Evolutionary conservation across 2,329 filamentous ascomycete species (phyloP), one percentile per base, ranked within the genome.

Genomic region (Chaetomiaceae sp.): DNA sequence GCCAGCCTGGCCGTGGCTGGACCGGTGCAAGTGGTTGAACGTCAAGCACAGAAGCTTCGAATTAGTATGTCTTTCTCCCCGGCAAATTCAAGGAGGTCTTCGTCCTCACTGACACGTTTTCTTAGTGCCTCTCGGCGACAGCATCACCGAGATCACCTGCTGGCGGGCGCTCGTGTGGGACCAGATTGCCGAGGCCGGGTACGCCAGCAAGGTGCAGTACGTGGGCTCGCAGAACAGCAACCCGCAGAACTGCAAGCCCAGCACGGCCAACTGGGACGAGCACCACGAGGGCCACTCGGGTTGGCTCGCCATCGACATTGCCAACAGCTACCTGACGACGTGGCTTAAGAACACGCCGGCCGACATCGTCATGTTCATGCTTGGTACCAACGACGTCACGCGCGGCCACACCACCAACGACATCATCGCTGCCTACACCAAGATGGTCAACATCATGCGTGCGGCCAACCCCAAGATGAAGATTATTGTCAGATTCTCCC

Each of bases 91-190:
- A 12, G 2, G 3, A 45, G 38, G 15, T 5, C 19, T 7, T 3
- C 9, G 14, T 11, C 7, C 26, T 2, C n/a, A 11, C 32, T 40
- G 29, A 41, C 42, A 20, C 1, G 12, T n/a, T n/a, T n/a, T n/a
- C 8, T 11, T 27, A 66, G 65, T 69, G 67, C 66, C 65, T 5
- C 60, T 71, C 12, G 69, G 69, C 6, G 68, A 71, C 56, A 66
- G 62, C 49, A 70, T 72, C 55, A 72, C 69, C 1, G 68, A 70
- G 48, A 67, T 70, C 42, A 69, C 66, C 35, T 72, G 70, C 58
- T 72, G 68, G 69, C 60, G 69, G 6, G 59, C 67, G 11, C 48
- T 65, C 17, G 58, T 72, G 8, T 72, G 69, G 69, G 61, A 66
- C 44, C 57, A 61, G 46, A 60, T 72, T 6, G 58, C 58, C 20